Conservation (phyloP, 164 flowering plant genomes). For the Kalanchoe fedtschenkoi region DNA sequence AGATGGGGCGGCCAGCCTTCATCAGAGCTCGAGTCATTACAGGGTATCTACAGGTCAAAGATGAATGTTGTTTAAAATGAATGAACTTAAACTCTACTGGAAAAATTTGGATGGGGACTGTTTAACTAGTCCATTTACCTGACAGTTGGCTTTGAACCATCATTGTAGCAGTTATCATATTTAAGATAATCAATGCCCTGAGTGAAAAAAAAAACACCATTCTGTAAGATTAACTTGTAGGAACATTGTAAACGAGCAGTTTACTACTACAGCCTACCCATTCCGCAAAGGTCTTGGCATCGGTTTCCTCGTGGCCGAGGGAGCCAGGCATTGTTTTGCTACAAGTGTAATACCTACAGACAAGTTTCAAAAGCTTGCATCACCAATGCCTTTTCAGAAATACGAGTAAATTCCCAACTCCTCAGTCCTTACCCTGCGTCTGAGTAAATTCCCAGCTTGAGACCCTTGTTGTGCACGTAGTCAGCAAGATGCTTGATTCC, state of each 20-base stretch:
- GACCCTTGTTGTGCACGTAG: slow-evolving; percentile 39
- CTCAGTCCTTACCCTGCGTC: slow-evolving; percentile 35
- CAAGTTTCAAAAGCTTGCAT: not conserved
- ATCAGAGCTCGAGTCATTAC: slow-evolving; percentile 53
- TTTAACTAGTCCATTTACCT: slow-evolving; percentile 14
- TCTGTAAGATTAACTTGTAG: too few species aligned
- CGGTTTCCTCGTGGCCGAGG: slow-evolving; percentile 29
- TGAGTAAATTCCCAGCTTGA: slow-evolving; percentile 38
- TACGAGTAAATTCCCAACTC: not conserved
- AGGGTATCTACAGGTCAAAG: slow-evolving; percentile 31
- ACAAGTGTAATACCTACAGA: slow-evolving; percentile 23
- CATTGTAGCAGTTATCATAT: slow-evolving; percentile 35
- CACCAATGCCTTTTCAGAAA: not conserved
- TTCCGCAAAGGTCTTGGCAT: slow-evolving; percentile 33
- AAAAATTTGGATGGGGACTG: not conserved
- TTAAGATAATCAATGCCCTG: slow-evolving; percentile 45
- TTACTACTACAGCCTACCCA: slow-evolving; percentile 16
- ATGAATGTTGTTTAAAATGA: not conserved
- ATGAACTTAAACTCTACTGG: not conserved
- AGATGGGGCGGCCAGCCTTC: slow-evolving; percentile 53
- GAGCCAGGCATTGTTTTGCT: slow-evolving; percentile 37
- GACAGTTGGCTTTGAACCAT: slow-evolving; percentile 26
- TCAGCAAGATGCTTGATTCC: slow-evolving; percentile 41
- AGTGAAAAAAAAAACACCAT: not conserved
- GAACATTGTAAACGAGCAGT: not conserved